phyloP scores from a whole-genome alignment of 164 flowering plant species.

The grape (Vitis vinifera) region ASM3070453v1 NC_081811.1:4902501-4903000 shows the following conservation, averaged over 20 bases:
- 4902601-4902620: constrained; percentile 57
- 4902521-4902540: constrained; percentile 28
- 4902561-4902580: constrained; percentile 15
- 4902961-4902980: constrained; percentile 73
- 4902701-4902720: constrained; percentile 75
- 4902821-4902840: constrained; percentile 96
- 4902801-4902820: constrained; percentile 76
- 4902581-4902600: constrained; percentile 48
- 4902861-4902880: constrained; percentile 62
- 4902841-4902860: constrained; percentile 71
- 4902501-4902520: not conserved
- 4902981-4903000: constrained; percentile 66
- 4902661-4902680: constrained; percentile 45
- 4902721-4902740: constrained; percentile 33
- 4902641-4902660: constrained; percentile 60
- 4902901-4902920: constrained; percentile 43
- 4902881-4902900: constrained; percentile 63
- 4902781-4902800: constrained; percentile 6
- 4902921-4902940: constrained; percentile 53
- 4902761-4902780: not conserved
- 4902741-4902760: not conserved
- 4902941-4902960: constrained; percentile 58
- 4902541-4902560: constrained; percentile 9
- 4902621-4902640: constrained; percentile 56
- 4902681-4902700: constrained; percentile 35